Base-by-base conservation (phyloP, 1,284 basidiomycete species). In the Trichosporon sp. region DNA sequence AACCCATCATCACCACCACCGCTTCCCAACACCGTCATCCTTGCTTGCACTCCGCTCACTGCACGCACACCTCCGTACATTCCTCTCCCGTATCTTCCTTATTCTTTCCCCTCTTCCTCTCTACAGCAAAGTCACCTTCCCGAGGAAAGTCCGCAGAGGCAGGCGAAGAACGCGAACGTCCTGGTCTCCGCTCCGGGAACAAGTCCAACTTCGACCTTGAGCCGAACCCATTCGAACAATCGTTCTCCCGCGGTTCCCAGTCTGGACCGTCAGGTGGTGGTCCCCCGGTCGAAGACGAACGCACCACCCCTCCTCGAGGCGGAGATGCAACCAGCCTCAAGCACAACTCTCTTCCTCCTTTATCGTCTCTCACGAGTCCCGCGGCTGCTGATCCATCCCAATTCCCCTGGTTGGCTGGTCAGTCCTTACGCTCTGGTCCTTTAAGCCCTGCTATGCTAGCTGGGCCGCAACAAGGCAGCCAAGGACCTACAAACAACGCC, bases 161-260 rank as follows among this genome's bases (percentile, higher is more conserved):
- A 65, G 40, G 40, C 7, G 67, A 71, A 35, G 59, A 37, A 19
- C 59, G 32, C 16, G 66, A 64, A n/a, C 59, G 59, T 16, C 69
- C 69, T 26, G 56, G 66, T 32, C 65, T 54, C 2, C 66, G 65
- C 35, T 70, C 70, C 8, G 61, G 65, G 31, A 68, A 75, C 12
- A 73, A 77, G 68, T 82, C 81, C 12, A 80, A 82, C 72, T 83
- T 85, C 68, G 84, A 84, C 68, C 89, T 94, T 71, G 96, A 98
- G 82, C 93, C 93, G 14, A 98, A 98, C 81, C 96, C 96, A 0
- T 98, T 98, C 80, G 96, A 98, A 81, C 92, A 94, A 84, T 96
- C 93, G 67, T 98, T 98, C 84, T 89, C 89, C 48, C 84, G 87
- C 78, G 87, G 88, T 76, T 78, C 79, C 66, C 78, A 78, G 81